phyloP scores from a whole-genome alignment of 2,329 filamentous ascomycete species.

The Cercospora zeae-maydis region DNA sequence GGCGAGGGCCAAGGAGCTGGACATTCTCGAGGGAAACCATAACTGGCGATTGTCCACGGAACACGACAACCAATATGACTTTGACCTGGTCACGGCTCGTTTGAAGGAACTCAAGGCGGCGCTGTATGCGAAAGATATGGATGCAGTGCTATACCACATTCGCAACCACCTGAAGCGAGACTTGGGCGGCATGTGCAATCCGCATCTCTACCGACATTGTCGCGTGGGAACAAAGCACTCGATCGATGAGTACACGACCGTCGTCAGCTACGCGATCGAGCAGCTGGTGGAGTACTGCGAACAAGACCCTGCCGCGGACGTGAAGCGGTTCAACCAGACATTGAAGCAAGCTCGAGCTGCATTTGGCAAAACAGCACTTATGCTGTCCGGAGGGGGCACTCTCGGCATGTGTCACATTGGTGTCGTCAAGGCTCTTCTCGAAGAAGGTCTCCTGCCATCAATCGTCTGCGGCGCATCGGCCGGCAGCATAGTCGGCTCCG shows the following conservation, averaged over 20 bases:
- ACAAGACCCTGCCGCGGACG: slow-evolving; percentile 9
- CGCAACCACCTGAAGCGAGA: slow-evolving; percentile 25
- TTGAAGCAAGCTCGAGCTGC: slow-evolving; percentile 23
- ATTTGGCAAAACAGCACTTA: slow-evolving; percentile 26
- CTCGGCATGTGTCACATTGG: slow-evolving; percentile 28
- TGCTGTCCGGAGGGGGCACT: slow-evolving; percentile 27
- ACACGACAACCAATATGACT: slow-evolving; percentile 21
- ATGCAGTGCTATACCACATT: slow-evolving; percentile 22
- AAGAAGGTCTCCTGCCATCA: slow-evolving; percentile 21
- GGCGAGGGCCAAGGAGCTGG: slow-evolving; percentile 17
- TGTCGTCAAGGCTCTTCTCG: slow-evolving; percentile 22
- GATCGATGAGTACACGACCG: slow-evolving; percentile 26
- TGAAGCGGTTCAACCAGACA: slow-evolving; percentile 17
- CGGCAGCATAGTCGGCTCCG: slow-evolving; percentile 26
- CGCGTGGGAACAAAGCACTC: slow-evolving; percentile 23
- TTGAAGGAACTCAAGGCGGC: slow-evolving; percentile 22
- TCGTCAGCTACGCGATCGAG: slow-evolving; percentile 28
- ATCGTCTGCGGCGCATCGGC: slow-evolving; percentile 27
- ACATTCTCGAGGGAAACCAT: slow-evolving; percentile 24
- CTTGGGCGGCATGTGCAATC: slow-evolving; percentile 25
- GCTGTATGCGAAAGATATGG: slow-evolving; percentile 19
- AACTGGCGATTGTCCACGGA: slow-evolving; percentile 22
- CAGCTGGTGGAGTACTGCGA: slow-evolving; percentile 23
- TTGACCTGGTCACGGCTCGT: slow-evolving; percentile 19
- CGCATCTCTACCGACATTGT: slow-evolving; percentile 23